Evolutionary conservation across 1,139 yeast genomes (phyloP).

Genomic region (Taphrina betulina): DNA sequence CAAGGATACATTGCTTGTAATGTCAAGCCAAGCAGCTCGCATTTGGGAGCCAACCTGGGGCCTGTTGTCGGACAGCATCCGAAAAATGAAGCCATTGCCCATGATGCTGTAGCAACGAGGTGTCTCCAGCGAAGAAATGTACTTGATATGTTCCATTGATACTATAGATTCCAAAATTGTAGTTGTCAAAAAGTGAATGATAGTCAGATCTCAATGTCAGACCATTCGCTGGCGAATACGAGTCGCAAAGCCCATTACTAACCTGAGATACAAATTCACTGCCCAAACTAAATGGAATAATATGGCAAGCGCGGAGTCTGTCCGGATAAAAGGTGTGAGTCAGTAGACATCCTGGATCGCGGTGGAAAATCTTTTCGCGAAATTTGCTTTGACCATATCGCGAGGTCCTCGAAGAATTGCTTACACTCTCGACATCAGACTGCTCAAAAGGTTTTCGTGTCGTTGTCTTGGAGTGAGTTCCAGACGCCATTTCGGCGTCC

Average conservation of each 20-base stretch:
- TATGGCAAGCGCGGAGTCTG: not conserved
- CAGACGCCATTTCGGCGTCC: not conserved
- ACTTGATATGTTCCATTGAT: not conserved
- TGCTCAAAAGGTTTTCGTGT: not conserved
- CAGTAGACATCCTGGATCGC: not conserved
- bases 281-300: slow-evolving; percentile 1
- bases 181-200: slow-evolving; percentile 1
- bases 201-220: not conserved
- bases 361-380: not conserved
- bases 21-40: slow-evolving; percentile 4
- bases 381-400: not conserved
- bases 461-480: slow-evolving; percentile 2
- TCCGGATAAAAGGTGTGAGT: not conserved
- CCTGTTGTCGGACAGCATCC: not conserved
- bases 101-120: not conserved
- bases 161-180: not conserved
- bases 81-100: slow-evolving; percentile 2
- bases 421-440: not conserved
- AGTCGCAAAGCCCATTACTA: not conserved
- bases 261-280: not conserved
- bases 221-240: slow-evolving; percentile 4
- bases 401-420: not conserved
- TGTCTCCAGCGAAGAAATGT: slow-evolving; percentile 3
- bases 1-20: slow-evolving; percentile 5
- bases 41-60: slow-evolving; percentile 6